These are phyloP conservation scores for Trebouxia sp. DNA, from an alignment of 139 green algal genomes.

Conservation along the genomic window DNA sequence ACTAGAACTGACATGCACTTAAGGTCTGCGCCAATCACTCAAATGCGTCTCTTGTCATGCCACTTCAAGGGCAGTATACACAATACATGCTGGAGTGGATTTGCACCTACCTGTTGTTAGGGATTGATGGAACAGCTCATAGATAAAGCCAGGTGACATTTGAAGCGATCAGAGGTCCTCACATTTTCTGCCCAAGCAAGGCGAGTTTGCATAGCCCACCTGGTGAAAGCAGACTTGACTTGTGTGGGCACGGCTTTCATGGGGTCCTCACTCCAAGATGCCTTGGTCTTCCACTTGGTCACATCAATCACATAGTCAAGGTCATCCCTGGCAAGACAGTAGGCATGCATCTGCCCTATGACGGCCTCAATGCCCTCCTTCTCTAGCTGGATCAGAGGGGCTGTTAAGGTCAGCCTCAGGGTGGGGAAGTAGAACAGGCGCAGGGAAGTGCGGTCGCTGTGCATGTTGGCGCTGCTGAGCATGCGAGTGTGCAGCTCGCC, in stretches of 20 bases:
- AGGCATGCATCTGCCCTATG: conserved; percentile 63
- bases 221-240: conserved; percentile 83
- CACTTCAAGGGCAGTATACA: too few species aligned
- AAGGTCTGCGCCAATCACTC: too few species aligned
- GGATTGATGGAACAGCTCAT: too few species aligned
- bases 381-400: conserved; percentile 52
- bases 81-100: too few species aligned
- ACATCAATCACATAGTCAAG: conserved; percentile 73
- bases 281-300: conserved; percentile 86
- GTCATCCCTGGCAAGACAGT: conserved; percentile 65
- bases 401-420: conserved; percentile 60
- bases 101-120: too few species aligned
- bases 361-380: conserved; percentile 71
- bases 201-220: conserved; percentile 34
- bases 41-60: too few species aligned
- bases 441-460: conserved; percentile 40
- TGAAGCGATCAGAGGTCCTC: too few species aligned
- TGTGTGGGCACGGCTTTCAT: conserved; percentile 59
- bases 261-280: conserved; percentile 72
- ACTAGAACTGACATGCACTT: too few species aligned
- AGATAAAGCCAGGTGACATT: too few species aligned
- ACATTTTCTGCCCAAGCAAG: too few species aligned
- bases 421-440: conserved; percentile 71
- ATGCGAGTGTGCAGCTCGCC: conserved; percentile 86
- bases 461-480: conserved; percentile 48